Percentiles rank a stretch among this genome's conserved stretches.
These are phyloP conservation scores for Onygena corvina DNA, from an alignment of 2,329 filamentous ascomycete species.

Conservation along the genomic window DNA sequence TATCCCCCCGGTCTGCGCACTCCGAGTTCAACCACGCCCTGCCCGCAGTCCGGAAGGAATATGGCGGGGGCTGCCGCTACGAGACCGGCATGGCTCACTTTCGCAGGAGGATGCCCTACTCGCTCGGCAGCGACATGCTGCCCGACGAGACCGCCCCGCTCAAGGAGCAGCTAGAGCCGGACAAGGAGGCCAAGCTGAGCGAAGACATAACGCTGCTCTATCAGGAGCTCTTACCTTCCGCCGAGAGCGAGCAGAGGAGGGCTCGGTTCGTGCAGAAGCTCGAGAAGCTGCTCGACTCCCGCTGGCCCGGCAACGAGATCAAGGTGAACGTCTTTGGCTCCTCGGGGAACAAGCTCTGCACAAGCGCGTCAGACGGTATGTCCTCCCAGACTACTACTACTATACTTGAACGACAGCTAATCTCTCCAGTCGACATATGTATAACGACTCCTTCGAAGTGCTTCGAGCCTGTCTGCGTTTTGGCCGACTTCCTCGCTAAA, in stretches of 20 bases:
- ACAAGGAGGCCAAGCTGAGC: constrained; percentile 63
- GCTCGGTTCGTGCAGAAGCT: constrained; percentile 71
- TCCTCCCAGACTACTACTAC: too few species aligned
- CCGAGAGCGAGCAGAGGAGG: constrained; percentile 64
- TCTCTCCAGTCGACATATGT: constrained; percentile 73
- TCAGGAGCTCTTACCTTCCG: constrained; percentile 68
- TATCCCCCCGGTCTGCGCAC: constrained; percentile 80
- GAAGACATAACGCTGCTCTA: constrained; percentile 79
- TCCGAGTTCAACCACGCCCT: constrained; percentile 72
- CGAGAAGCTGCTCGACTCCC: constrained; percentile 72
- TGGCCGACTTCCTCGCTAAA: constrained; percentile 73
- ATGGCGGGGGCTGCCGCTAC: constrained; percentile 63
- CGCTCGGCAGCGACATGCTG: constrained; percentile 66
- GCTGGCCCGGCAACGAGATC: constrained; percentile 87
- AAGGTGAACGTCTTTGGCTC: constrained; percentile 94
- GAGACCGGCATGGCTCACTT: constrained; percentile 76
- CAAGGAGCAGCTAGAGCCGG: constrained; percentile 57
- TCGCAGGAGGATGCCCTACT: constrained; percentile 82
- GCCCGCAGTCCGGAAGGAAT: constrained; percentile 54
- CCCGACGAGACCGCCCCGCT: constrained; percentile 56
- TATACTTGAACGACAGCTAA: neutral
- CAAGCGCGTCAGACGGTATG: constrained; percentile 88
- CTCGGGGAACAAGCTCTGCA: constrained; percentile 87
- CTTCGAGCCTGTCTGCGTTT: constrained; percentile 77
- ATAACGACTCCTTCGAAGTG: constrained; percentile 85